Evolutionary conservation across 805 yeast genomes (phyloP).

Genomic region (Tetrapisispora arboricola): DNA sequence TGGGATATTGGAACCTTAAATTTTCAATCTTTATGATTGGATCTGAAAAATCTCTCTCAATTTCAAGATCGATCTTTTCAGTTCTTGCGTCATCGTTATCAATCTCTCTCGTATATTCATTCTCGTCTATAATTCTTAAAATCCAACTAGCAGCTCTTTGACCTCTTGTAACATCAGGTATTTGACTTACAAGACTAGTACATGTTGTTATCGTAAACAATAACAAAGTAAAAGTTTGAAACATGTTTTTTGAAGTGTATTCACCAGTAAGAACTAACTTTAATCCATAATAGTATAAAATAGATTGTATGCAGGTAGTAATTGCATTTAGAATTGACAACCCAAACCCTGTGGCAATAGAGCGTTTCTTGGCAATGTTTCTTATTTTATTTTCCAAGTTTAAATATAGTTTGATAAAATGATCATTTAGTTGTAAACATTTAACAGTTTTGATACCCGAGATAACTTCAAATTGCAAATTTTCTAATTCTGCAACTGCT

Average conservation of each 20-base stretch:
- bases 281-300: conserved; percentile 74
- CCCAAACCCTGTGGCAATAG: conserved; percentile 57
- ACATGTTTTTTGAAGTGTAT: conserved; percentile 46
- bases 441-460: conserved; percentile 54
- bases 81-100: conserved; percentile 2
- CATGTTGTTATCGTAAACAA: conserved; percentile 65
- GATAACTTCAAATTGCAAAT: conserved; percentile 41
- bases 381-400: conserved; percentile 26
- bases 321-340: conserved; percentile 47
- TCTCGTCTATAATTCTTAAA: conserved; percentile 29
- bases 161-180: conserved; percentile 78
- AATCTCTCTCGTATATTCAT: conserved; percentile 5
- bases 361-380: conserved; percentile 39
- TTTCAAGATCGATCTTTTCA: background rate
- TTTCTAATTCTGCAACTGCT: conserved; percentile 45
- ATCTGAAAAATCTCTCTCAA: background rate
- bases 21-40: conserved; percentile 33
- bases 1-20: conserved; percentile 42
- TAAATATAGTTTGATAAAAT: conserved; percentile 36
- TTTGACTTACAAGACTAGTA: conserved; percentile 43
- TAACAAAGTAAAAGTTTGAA: conserved; percentile 62
- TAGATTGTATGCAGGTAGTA: conserved; percentile 52
- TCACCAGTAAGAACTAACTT: conserved; percentile 48
- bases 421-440: conserved; percentile 40
- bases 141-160: conserved; percentile 58